Evolutionary conservation across 495 filamentous ascomycete species (phyloP).

Genomic region (Daldinia bambusicola): DNA sequence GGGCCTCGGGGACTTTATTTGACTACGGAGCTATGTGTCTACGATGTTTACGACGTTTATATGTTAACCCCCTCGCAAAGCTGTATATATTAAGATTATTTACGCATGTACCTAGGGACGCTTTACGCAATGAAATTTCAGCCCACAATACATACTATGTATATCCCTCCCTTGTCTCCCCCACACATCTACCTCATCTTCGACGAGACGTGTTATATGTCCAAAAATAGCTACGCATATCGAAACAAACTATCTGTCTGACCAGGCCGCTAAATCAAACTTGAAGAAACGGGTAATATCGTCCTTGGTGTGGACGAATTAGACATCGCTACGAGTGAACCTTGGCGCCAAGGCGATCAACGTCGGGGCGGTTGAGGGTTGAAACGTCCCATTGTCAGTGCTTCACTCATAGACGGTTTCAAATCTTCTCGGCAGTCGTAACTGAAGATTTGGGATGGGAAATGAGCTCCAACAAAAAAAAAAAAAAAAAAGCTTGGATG

Average conservation of each 20-base stretch:
- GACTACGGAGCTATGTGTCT: not conserved
- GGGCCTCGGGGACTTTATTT: not conserved
- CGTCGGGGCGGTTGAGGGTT: conserved; percentile 18
- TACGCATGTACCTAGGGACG: conserved; percentile 8
- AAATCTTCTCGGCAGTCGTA: conserved; percentile 16
- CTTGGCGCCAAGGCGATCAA: conserved; percentile 43
- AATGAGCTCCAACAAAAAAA: not conserved
- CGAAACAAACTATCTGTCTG: conserved; percentile 9
- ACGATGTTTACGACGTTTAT: not conserved
- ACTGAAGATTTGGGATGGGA: not conserved
- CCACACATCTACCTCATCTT: conserved; percentile 10
- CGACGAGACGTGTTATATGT: conserved; percentile 9
- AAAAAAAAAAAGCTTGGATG: too few species aligned
- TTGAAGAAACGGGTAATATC: conserved; percentile 14
- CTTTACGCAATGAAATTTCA: conserved; percentile 1
- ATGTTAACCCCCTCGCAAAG: not conserved
- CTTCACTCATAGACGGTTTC: conserved; percentile 32
- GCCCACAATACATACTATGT: conserved; percentile 1
- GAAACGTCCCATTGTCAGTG: conserved; percentile 34
- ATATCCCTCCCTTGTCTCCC: not conserved
- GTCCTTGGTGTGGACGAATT: conserved; percentile 23
- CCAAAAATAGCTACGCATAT: conserved; percentile 35
- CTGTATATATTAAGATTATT: conserved; percentile 1
- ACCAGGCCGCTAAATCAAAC: conserved; percentile 10
- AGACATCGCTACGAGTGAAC: not conserved